Evolutionary conservation across 2,329 filamentous ascomycete species (phyloP), one percentile per base, ranked within the genome.

Genomic region (Sporothrix globosa): DNA sequence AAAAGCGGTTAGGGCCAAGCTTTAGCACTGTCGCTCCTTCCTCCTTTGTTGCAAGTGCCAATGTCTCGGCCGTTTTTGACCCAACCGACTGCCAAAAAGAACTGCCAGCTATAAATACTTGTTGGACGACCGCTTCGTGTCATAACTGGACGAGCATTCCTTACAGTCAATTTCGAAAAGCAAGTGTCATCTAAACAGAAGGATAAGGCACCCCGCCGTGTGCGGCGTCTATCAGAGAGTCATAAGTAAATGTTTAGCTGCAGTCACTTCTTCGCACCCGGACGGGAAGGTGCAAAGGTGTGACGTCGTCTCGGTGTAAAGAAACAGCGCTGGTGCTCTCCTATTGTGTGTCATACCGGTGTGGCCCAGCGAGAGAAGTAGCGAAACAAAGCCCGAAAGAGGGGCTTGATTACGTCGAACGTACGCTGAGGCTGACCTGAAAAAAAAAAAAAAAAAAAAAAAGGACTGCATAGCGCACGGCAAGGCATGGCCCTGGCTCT

Each of bases 251-350:
- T 17, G 44, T 17, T 5, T 34, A 46, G 44, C 14, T 46, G 44
- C 4, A 44, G 24, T 4, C 6, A 21, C 17, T 10, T 17, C n/a
- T 21, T 41, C 21, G 17, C n/a, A 34, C 27, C 24, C 10, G 11
- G 46, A 50, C 4, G 24, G 63, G 27, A 52, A 52, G 63, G 44
- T n/a, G 46, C 46, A 66, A 34, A 34, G n/a, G 44, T 66, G 61
- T 52, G 61, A 66, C 61, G 61, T 66, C 61, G 61, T 52, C 46
- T n/a, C 27, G 27, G 41, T 50, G 46, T 52, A 66, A 66, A 52
- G 61, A 30, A 44, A 50, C 39, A 52, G 44, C 27, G 24, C 24
- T 11, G 54, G 54, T 34, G 54, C 2, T 27, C 4, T 27, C 27
- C 4, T 27, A 27, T 27, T 27, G 27, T 27, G 27, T 27, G n/a